Evolutionary conservation across 345 rosid genomes (phyloP), one percentile per base, ranked within the genome.

Genomic region (Cardamine resedifolia): DNA sequence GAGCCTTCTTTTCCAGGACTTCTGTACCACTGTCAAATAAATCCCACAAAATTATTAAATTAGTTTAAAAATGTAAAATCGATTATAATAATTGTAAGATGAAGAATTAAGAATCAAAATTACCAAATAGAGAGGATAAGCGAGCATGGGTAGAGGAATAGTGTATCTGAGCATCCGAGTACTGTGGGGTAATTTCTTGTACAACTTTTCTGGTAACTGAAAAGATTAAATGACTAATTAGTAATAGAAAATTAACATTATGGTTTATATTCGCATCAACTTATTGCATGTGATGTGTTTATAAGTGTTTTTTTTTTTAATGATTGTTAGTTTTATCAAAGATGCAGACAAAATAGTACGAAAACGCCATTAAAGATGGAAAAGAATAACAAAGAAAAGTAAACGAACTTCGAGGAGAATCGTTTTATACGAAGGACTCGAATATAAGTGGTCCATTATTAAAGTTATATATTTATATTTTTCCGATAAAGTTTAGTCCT

Each of bases 1-100:
- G 98, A 94, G 3, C 98, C 98, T 67, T 83, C 82, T 81, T 94
- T 94, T 20, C 98, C 98, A n/a, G 98, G 98, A 78, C 95, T 87
- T 82, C 98, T 75, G 38, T 70, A 23, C 89, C 90, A 89, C 98
- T 94, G 85, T 39, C 18, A n/a, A 26, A 10, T 3, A 19, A 36
- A 26, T 18, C 3, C 4, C 12, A 6, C 50, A 19, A 34, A 15
- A 43, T 27, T 5, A 10, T 34, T 34, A 43, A 5, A 24, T 6
- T 8, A 49, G 24, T 24, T 19, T 4, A 8, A 18, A 14, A 51
- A 10, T 2, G 3, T 12, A 6, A 12, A 59, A 36, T 39, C 20
- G 30, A 23, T 6, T 73, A n/a, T 3, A 34, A 33, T 12, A 41
- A 15, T 1, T 47, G 16, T 16, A 49, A 10, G 1, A 19, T 3